Percentiles rank a stretch among this genome's conserved stretches.
Evolutionary conservation across 1,284 basidiomycete species (phyloP).

Genomic region (Hemileia vastatrix): DNA sequence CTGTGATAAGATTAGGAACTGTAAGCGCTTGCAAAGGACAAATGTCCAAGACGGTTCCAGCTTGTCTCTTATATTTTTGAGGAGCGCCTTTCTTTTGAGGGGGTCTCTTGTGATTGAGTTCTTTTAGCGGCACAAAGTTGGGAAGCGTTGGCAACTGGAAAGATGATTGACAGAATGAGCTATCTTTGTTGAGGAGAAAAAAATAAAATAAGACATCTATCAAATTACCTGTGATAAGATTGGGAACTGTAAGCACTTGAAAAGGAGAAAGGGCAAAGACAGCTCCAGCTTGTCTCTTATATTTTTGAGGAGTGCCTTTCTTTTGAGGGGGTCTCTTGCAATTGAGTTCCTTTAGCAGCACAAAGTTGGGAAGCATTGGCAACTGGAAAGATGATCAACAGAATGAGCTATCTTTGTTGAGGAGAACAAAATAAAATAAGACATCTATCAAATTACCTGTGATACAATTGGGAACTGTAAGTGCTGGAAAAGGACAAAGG

Average conservation of each 20-base stretch:
- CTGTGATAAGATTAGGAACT: constrained; percentile 86
- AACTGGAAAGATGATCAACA: too few species aligned
- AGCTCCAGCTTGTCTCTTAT: constrained; percentile 59
- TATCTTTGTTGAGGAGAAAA: not conserved
- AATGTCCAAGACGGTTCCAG: constrained; percentile 93
- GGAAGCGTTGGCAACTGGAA: constrained; percentile 85
- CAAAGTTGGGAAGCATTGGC: too few species aligned
- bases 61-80: constrained; percentile 33
- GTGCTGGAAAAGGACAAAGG: constrained; percentile 81
- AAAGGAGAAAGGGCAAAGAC: constrained; percentile 92
- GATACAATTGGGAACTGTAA: constrained; percentile 93
- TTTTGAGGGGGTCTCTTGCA: constrained; percentile 56
- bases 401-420: too few species aligned
- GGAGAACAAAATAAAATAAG: too few species aligned
- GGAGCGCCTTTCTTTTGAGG: constrained; percentile 43
- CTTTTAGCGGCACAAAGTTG: constrained; percentile 96
- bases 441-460: too few species aligned
- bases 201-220: too few species aligned
- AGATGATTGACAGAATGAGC: not conserved
- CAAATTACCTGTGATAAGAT: constrained; percentile 61
- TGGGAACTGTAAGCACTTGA: constrained; percentile 92
- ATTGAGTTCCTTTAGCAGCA: too few species aligned
- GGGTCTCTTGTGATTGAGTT: constrained; percentile 70
- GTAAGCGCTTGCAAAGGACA: constrained; percentile 92
- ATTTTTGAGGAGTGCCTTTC: constrained; percentile 6